Evolutionary conservation across 257 asterid genomes (phyloP), one percentile per base, ranked within the genome.

Genomic region (Nyctanthes arbortristis): DNA sequence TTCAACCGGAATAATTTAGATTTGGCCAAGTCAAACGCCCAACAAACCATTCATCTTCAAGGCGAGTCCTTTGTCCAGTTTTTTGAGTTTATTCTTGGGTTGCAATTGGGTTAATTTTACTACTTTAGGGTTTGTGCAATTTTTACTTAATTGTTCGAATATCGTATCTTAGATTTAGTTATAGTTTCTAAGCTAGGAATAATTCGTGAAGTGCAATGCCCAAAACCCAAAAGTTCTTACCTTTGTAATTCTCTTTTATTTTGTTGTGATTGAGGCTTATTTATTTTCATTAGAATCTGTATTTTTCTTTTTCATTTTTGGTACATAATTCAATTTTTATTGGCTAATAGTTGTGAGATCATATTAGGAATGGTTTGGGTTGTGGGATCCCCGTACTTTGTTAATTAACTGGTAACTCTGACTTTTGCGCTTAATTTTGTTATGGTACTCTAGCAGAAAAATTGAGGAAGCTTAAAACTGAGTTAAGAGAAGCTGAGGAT

Each of bases 401-500:
- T 28, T 18, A 3, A 58, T 58, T 24, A 24, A 24, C 20, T 49
- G 11, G 22, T 20, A 52, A 2, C 24, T 52, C 39, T 43, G 34
- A 62, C 25, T 64, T 43, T 68, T 67, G 28, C 24, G 16, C 20
- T 59, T 77, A 67, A 14, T 27, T 67, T 75, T 76, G 24, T 45
- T 61, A 33, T 45, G 28, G 29, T 10, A 6, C 66, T 35, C 32
- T 74, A 58, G 36, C 90, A 93, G 99, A 45, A 54, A 84, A 76
- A 77, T 74, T 89, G 72, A 85, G 84, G 66, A 80, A 69, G 80
- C 79, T 91, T 39, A 93, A 86, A 81, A 80, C 54, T 28, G 88
- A 85, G 77, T 62, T 91, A 40, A 81, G 90, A 57, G 95, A 81
- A 65, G 87, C 85, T 49, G 99, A 91, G 66, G 96, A 81, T 79